These are phyloP conservation scores for Fimicolochytrium jonesii DNA, from an alignment of 192 early-diverging fungal species.

Conservation along the genomic window DNA sequence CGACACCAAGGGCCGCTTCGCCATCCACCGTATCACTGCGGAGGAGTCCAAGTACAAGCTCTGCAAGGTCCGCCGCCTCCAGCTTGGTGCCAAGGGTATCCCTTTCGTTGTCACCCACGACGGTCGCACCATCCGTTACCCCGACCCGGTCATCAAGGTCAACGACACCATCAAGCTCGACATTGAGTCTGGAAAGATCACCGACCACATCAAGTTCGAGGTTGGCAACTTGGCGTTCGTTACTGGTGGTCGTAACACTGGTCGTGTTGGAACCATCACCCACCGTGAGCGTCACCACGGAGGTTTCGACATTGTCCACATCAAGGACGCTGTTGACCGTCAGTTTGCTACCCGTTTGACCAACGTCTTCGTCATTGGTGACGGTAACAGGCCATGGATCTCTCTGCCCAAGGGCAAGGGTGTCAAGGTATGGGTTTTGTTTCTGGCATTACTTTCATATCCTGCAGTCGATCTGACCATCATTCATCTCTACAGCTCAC, in stretches of 20 bases:
- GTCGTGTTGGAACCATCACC: conserved; percentile 93
- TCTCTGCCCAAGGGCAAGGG: conserved; percentile 99
- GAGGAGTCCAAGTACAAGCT: conserved; percentile 99
- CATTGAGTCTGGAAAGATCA: conserved; percentile 88
- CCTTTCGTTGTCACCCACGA: conserved; percentile 98
- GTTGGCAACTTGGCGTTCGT: conserved; percentile 93
- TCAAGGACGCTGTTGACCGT: conserved; percentile 95
- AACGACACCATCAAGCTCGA: conserved; percentile 99
- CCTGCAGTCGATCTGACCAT: neutral
- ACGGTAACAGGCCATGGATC: conserved; percentile 89
- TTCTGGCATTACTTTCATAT: neutral
- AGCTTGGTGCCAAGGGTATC: conserved; percentile 93
- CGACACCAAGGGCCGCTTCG: conserved; percentile 99
- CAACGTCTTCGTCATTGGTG: conserved; percentile 86
- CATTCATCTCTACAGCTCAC: conserved; percentile 65
- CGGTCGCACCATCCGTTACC: conserved; percentile 99
- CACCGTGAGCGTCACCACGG: conserved; percentile 96
- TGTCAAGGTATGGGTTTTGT: conserved; percentile 51
- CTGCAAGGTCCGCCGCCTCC: conserved; percentile 94
- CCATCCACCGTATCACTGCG: conserved; percentile 96
- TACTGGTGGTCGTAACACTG: conserved; percentile 98
- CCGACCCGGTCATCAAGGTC: conserved; percentile 98
- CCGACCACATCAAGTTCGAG: conserved; percentile 96
- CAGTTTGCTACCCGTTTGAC: conserved; percentile 95
- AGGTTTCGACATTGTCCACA: conserved; percentile 98